Evolutionary conservation across 2,329 filamentous ascomycete genomes (phyloP).

Genomic region (Xylaria sp.): DNA sequence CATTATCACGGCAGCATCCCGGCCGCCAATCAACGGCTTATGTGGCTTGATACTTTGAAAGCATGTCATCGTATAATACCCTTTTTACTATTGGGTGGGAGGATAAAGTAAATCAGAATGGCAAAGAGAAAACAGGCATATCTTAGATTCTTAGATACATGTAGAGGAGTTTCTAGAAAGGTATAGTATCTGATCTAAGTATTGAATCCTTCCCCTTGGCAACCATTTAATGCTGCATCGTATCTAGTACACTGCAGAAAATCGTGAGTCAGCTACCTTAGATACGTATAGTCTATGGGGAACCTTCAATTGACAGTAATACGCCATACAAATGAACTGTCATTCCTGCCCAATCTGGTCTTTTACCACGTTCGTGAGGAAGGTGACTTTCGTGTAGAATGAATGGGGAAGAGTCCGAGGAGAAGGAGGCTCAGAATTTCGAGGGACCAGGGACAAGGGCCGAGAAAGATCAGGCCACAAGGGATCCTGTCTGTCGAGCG

Average conservation of each 20-base stretch:
- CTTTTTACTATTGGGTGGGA: too few relatives aligned
- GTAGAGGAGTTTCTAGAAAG: too few relatives aligned
- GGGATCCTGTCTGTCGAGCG: not conserved
- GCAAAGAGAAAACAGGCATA: not conserved
- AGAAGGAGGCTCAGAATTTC: slow-evolving; percentile 8
- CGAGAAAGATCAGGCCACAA: slow-evolving; percentile 17
- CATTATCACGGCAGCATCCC: slow-evolving; percentile 20
- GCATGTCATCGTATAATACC: too few relatives aligned
- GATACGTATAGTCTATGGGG: not conserved
- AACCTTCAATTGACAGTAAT: not conserved
- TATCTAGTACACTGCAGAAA: not conserved
- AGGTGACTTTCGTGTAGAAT: slow-evolving; percentile 4
- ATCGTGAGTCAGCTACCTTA: not conserved
- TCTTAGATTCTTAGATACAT: too few relatives aligned
- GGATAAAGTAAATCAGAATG: too few relatives aligned
- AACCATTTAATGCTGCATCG: not conserved
- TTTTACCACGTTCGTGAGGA: not conserved
- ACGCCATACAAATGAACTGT: not conserved
- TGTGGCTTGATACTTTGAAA: slow-evolving; percentile 9
- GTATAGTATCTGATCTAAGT: not conserved
- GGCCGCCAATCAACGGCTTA: slow-evolving; percentile 6
- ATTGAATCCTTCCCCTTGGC: not conserved
- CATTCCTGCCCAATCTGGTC: not conserved
- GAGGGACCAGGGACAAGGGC: not conserved
- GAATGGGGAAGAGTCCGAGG: too few relatives aligned